Conservation (phyloP, 306 rosid species). For the Casuarina glauca region DNA sequence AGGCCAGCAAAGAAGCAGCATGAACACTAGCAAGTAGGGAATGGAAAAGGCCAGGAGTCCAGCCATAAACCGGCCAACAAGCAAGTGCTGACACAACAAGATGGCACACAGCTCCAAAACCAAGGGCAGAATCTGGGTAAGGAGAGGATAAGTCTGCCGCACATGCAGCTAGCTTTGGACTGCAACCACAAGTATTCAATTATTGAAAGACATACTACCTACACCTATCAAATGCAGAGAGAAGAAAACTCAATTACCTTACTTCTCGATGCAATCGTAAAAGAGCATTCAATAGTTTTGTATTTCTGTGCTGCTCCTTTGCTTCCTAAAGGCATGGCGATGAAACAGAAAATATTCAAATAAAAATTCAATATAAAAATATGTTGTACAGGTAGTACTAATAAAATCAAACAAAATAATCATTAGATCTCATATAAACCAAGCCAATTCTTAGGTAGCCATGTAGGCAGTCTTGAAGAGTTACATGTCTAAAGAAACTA, state of each 20-base stretch:
- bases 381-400: neutral
- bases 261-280: slow-evolving; percentile 89
- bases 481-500: neutral
- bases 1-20: slow-evolving; percentile 68
- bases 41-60: slow-evolving; percentile 95
- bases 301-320: slow-evolving; percentile 90
- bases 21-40: slow-evolving; percentile 76
- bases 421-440: neutral
- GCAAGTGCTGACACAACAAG: slow-evolving; percentile 83
- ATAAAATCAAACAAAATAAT: slow-evolving; percentile 16
- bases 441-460: slow-evolving; percentile 4
- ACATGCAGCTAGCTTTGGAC: slow-evolving; percentile 95
- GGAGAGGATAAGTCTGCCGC: slow-evolving; percentile 76
- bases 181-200: slow-evolving; percentile 47
- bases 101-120: slow-evolving; percentile 96
- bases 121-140: slow-evolving; percentile 80
- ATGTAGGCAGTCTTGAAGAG: slow-evolving; percentile 3
- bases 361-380: neutral
- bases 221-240: slow-evolving; percentile 17
- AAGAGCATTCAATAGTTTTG: slow-evolving; percentile 88
- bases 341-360: slow-evolving; percentile 31
- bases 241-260: slow-evolving; percentile 55
- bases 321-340: slow-evolving; percentile 63
- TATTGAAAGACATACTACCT: slow-evolving; percentile 24
- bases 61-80: slow-evolving; percentile 92